Percentiles rank a stretch among this genome's conserved stretches.
phyloP scores from a whole-genome alignment of 768 basidiomycete genomes.

The Boletus tomentosulus region DNA sequence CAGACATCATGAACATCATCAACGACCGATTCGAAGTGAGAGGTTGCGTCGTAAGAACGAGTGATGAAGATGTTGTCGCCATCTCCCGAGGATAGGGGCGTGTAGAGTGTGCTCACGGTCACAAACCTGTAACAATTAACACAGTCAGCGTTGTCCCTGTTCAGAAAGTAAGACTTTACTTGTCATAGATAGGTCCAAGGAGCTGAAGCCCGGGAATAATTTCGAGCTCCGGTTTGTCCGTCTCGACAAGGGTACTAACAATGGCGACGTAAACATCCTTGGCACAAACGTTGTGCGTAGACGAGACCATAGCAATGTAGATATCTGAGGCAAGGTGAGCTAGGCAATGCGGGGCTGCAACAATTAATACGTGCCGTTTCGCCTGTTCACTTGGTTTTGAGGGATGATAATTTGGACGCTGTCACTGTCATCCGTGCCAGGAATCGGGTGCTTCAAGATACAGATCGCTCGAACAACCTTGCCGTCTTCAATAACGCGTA shows the following conservation, averaged over 20 bases:
- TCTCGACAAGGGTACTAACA: slow-evolving; percentile 98
- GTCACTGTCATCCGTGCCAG: slow-evolving; percentile 93
- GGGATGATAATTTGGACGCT: slow-evolving; percentile 98
- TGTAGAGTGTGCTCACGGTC: slow-evolving; percentile 82
- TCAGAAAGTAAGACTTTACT: slow-evolving; percentile 47
- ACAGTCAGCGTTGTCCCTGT: slow-evolving; percentile 6
- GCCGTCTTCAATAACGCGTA: slow-evolving; percentile 87
- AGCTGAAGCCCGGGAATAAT: slow-evolving; percentile 89
- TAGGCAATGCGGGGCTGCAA: not conserved
- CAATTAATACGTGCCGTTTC: slow-evolving; percentile 64
- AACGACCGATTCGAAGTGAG: slow-evolving; percentile 98
- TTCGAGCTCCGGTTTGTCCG: slow-evolving; percentile 85
- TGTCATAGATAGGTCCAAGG: slow-evolving; percentile 89
- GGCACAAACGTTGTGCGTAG: slow-evolving; percentile 96
- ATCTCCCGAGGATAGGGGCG: slow-evolving; percentile 76
- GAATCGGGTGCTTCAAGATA: slow-evolving; percentile 96
- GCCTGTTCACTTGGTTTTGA: slow-evolving; percentile 92
- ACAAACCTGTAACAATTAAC: slow-evolving; percentile 62
- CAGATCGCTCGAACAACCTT: slow-evolving; percentile 97
- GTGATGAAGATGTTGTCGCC: slow-evolving; percentile 95
- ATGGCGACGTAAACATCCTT: slow-evolving; percentile 95
- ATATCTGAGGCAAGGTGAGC: slow-evolving; percentile 61
- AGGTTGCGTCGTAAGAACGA: slow-evolving; percentile 96
- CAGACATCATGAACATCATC: slow-evolving; percentile 97
- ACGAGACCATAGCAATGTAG: slow-evolving; percentile 96